Evolutionary conservation across 2,329 filamentous ascomycete species (phyloP), one percentile per base, ranked within the genome.

Genomic region (Trichoderma semiorbis): DNA sequence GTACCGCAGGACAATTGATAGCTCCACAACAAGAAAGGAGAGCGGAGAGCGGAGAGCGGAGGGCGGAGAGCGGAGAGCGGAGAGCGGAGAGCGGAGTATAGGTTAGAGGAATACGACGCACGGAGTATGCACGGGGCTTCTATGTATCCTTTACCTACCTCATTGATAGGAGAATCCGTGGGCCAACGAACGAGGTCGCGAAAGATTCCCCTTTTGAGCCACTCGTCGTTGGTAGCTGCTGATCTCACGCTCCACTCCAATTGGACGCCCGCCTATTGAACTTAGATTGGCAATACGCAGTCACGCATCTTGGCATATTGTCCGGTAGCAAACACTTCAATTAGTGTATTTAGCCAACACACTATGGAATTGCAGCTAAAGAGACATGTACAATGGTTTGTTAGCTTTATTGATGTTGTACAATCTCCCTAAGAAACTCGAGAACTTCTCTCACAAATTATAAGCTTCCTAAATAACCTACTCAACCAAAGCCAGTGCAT

Each of bases 291-390:
- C n/a, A n/a, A 5, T 10, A 50, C 43, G 5, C n/a, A 50, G n/a
- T 50, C 43, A 21, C 43, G 43, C 10, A 50, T 21, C 8, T 11
- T 47, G 43, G 18, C 7, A 47, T 21, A 11, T 21, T 11, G 43
- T 50, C 16, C 7, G n/a, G 43, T 21, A n/a, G 7, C 39, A 21
- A 12, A 21, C 16, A 2, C 43, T 21, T 50, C 43, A 21, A 21
- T 21, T 50, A 11, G 8, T n/a, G n/a, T 50, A 50, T 21, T 50
- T 7, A 21, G n/a, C n/a, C 43, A 50, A 50, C 3, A 47, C 43
- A 3, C 1, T 47, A 10, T 4, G 0, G 8, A n/a, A 11, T 11
- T 50, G 1, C 1, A 21, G 10, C 43, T 21, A 0, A 1, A 50
- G 39, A 50, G 18, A 21, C 18, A 47, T 11, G 0, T 21, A n/a